These are phyloP conservation scores for Gnaphalium uliginosum DNA, from an alignment of 129 eudicot species.

Conservation along the genomic window DNA sequence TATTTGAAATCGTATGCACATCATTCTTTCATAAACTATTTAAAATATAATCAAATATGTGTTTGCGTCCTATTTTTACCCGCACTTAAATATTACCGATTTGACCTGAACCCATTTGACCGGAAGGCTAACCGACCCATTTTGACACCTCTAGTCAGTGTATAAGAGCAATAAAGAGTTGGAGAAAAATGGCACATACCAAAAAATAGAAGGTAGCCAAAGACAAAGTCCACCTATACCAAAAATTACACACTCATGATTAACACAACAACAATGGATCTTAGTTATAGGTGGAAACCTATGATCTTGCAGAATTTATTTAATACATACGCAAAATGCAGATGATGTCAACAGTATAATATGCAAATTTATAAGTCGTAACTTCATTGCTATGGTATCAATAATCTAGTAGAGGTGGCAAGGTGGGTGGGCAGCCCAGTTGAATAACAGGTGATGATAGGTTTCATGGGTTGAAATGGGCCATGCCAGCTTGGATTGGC, in stretches of 20 bases:
- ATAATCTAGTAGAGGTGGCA: neutral
- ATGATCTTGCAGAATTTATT: neutral
- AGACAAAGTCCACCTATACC: slow-evolving; percentile 77
- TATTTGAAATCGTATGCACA: neutral
- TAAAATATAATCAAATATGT: no score
- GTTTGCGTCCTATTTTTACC: no score
- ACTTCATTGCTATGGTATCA: neutral
- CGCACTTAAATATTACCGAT: no score
- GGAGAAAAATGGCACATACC: slow-evolving; percentile 49
- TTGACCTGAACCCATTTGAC: no score
- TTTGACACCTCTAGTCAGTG: neutral
- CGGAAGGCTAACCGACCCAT: no score
- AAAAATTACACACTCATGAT: neutral
- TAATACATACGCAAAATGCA: neutral
- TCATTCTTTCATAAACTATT: no score
- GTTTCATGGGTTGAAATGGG: neutral
- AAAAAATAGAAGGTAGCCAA: slow-evolving; percentile 79
- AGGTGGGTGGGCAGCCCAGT: neutral
- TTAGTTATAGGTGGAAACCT: neutral
- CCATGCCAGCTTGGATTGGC: neutral
- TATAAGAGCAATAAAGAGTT: neutral
- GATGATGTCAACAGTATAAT: neutral
- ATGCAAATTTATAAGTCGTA: neutral
- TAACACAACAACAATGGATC: neutral
- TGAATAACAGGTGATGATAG: neutral